Base-by-base conservation (phyloP, 73 alveolate species). In the Durusdinium trenchii region DNA sequence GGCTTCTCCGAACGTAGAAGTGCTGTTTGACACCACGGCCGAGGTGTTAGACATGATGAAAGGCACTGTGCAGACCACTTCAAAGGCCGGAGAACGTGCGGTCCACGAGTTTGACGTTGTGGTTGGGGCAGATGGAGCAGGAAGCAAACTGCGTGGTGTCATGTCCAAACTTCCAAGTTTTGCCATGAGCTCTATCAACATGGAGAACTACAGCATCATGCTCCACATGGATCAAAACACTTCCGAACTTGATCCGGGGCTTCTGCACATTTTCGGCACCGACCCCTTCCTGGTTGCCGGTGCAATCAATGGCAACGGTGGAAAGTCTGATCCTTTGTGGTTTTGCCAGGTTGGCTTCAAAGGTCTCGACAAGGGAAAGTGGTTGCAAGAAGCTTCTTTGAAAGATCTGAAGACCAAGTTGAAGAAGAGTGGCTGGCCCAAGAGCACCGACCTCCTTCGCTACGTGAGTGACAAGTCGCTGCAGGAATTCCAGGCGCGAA, bases 111-210 rank as follows among this genome's bases (percentile, higher is more conserved):
- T 86, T 32, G 95, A 86, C 40, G 46, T 86, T 40, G 84, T 86
- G 83, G 95, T 61, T 46, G 95, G 81, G 45, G 51, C 81, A 50
- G 95, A 86, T 57, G 95, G 95, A 32, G 95, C 95, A 36, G 95
- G 95, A 38, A 54, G 95, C 82, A 36, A n/a, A 26, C 81, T 67
- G 30, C 95, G 95, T 42, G 43, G 79, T 54, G 83, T 43, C 95
- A 54, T 86, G 83, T 54, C 95, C 50, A 36, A 61, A 5, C 81
- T 86, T 18, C 95, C 95, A 40, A 67, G 95, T 46, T 86, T 86
- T 60, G 54, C 52, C 81, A 57, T 54, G 46, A 83, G 60, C 64
- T 50, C 67, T 30, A 32, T 67, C 43, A 38, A 54, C 54, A 30
- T 86, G 61, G 69, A 54, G 83, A 86, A 86, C 61, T 86, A 50